Base-by-base conservation (phyloP, 108 stramenopile genomes). In the Aurantiochytrium sp. region DNA sequence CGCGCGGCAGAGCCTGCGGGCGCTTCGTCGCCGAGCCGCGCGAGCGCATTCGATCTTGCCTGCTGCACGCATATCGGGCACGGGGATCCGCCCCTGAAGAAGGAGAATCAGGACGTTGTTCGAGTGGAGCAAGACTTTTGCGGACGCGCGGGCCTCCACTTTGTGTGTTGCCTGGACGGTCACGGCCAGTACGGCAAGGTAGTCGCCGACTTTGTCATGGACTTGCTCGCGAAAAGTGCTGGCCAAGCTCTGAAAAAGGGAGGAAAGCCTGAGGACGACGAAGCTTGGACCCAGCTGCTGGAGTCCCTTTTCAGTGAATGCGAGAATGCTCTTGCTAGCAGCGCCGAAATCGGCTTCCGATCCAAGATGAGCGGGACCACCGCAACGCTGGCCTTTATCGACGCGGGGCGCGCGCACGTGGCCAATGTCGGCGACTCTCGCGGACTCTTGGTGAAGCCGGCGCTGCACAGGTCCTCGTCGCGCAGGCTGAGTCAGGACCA, bases 321-420 rank as follows among this genome's bases (percentile, higher is more conserved):
- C 73, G 45, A 81, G 39, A 6, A 41, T 6, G 36, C 17, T 48
- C 27, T 81, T 6, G 6, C 45, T 12, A 48, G 15, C 21, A 81
- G 45, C 73, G 45, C n/a, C 39, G 73, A 81, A 5, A 81, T 81
- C 24, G 73, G 73, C 39, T 81, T 81, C 24, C 73, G 73, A 41
- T n/a, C 24, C 39, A 81, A 81, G 32, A 81, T 81, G 73, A 81
- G 73, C 24, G 73, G 73, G 45, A 48, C 73, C n/a, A 81, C 73
- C 45, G 39, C 45, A 12, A 81, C 73, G 2, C 27, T 81, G 21
- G 73, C 73, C 6, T 27, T 81, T 12, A 48, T 81, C 1, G 10
- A 17, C 24, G 27, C 50, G 6, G 73, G 36, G 2, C 12, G 73
- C 6, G 12, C 32, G 12, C 73, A 81, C 24, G 73, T 81, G 6